Evolutionary conservation across 441 rosid genomes (phyloP).

Genomic region (Bruguiera hainesii): DNA sequence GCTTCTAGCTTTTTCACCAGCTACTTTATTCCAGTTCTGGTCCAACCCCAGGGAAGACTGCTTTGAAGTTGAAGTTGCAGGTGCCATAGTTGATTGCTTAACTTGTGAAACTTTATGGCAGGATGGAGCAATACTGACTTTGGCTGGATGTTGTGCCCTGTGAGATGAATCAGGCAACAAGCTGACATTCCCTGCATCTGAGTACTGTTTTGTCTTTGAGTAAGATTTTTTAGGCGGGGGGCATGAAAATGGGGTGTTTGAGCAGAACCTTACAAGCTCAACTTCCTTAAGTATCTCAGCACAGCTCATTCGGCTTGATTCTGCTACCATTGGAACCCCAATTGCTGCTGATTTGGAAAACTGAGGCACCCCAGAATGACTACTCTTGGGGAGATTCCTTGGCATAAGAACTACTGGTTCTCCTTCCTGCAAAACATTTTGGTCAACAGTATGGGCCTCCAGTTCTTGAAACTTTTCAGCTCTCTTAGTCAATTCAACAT

Average conservation of each 20-base stretch:
- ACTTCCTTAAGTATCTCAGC: slow-evolving; percentile 31
- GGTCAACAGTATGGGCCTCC: slow-evolving; percentile 26
- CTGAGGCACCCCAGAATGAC: slow-evolving; percentile 35
- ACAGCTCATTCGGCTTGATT: slow-evolving; percentile 40
- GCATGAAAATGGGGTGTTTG: slow-evolving; percentile 41
- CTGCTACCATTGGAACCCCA: slow-evolving; percentile 33
- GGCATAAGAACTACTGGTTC: slow-evolving; percentile 49
- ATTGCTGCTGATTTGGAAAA: slow-evolving; percentile 32
- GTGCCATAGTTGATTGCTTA: slow-evolving; percentile 28
- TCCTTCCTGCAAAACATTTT: slow-evolving; percentile 32
- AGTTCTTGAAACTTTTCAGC: slow-evolving; percentile 40
- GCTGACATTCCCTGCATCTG: slow-evolving; percentile 34
- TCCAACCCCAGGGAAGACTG: slow-evolving; percentile 38
- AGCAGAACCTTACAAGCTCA: slow-evolving; percentile 24
- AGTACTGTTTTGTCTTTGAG: slow-evolving; percentile 32
- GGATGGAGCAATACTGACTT: slow-evolving; percentile 33
- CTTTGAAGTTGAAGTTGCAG: slow-evolving; percentile 24
- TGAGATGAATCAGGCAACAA: slow-evolving; percentile 20
- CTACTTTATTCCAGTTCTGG: slow-evolving; percentile 31
- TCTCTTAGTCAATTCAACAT: slow-evolving; percentile 32
- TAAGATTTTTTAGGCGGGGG: slow-evolving; percentile 40
- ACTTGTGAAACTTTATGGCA: slow-evolving; percentile 36
- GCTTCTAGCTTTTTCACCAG: slow-evolving; percentile 67
- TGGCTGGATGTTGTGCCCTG: slow-evolving; percentile 26
- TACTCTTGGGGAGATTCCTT: slow-evolving; percentile 34